These are phyloP conservation scores for Rhizopogon roseolus DNA, from an alignment of 768 basidiomycete species.

Conservation along the genomic window DNA sequence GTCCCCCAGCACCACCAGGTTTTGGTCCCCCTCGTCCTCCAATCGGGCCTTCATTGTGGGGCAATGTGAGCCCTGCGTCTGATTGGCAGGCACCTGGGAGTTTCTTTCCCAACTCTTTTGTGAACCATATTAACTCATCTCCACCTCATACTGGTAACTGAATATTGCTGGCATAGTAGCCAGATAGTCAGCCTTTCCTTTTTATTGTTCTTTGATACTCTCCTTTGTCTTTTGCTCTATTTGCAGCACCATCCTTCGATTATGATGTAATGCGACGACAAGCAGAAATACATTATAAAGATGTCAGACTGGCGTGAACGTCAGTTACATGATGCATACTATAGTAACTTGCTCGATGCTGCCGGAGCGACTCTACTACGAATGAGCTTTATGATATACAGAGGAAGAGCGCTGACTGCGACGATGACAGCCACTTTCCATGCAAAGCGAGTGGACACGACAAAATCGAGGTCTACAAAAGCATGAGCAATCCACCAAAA, in stretches of 20 bases:
- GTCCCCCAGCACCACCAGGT: slow-evolving; percentile 31
- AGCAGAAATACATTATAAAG: slow-evolving; percentile 34
- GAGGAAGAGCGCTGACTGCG: slow-evolving; percentile 85
- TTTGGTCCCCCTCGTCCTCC: slow-evolving; percentile 32
- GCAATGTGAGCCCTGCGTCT: slow-evolving; percentile 30
- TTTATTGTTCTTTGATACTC: slow-evolving; percentile 10
- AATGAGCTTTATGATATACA: slow-evolving; percentile 88
- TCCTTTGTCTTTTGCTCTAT: slow-evolving; percentile 21
- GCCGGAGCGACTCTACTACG: slow-evolving; percentile 86
- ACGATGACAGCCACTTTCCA: slow-evolving; percentile 97
- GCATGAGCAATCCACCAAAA: slow-evolving; percentile 1
- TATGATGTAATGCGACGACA: slow-evolving; percentile 15
- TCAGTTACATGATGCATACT: slow-evolving; percentile 19
- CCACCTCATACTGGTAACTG: slow-evolving; percentile 35
- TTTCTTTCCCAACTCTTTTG: slow-evolving; percentile 45
- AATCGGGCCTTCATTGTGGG: slow-evolving; percentile 37
- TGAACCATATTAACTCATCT: slow-evolving; percentile 43
- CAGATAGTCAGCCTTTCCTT: neutral
- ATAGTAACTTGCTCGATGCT: slow-evolving; percentile 86
- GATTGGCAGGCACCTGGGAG: slow-evolving; percentile 48
- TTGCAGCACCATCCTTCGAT: slow-evolving; percentile 15
- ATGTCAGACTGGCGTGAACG: slow-evolving; percentile 16
- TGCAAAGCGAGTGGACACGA: slow-evolving; percentile 79
- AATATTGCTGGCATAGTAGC: slow-evolving; percentile 15
- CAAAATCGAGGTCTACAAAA: slow-evolving; percentile 80